These are phyloP conservation scores for Epithemia pelagica DNA, from an alignment of 108 stramenopile genomes.

Conservation along the genomic window DNA sequence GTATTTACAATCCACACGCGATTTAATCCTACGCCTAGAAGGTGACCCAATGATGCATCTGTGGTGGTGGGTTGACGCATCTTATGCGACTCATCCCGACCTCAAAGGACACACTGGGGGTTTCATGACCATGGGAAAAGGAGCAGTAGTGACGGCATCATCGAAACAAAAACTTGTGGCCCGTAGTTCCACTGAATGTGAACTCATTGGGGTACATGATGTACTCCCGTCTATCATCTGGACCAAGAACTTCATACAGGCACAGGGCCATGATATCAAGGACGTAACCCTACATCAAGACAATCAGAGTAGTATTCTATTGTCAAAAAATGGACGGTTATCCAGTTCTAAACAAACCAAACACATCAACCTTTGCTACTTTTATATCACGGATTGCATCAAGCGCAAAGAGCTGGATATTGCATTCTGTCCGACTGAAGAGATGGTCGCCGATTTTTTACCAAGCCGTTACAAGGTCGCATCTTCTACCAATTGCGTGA, in stretches of 20 bases:
- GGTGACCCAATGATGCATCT: constrained; percentile 1
- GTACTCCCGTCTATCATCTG: constrained; percentile 18
- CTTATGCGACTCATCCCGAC: constrained; percentile 32
- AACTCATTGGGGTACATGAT: constrained; percentile 27
- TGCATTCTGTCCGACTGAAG: constrained; percentile 32
- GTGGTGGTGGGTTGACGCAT: constrained; percentile 40
- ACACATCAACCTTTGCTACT: constrained; percentile 27
- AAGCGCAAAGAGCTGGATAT: constrained; percentile 11
- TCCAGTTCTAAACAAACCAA: constrained; percentile 21
- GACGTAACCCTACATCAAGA: constrained; percentile 26
- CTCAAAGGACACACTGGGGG: constrained; percentile 33
- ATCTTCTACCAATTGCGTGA: constrained; percentile 22
- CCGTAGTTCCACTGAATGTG: constrained; percentile 31
- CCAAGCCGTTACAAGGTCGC: constrained; percentile 25
- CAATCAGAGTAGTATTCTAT: constrained; percentile 31
- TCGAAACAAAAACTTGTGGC: constrained; percentile 31
- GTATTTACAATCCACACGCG: constrained; percentile 22
- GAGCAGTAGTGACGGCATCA: constrained; percentile 2
- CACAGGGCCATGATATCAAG: constrained; percentile 21
- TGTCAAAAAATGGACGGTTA: constrained; percentile 22
- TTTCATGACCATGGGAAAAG: constrained; percentile 17
- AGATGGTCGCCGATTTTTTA: constrained; percentile 31
- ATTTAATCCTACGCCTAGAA: constrained; percentile 9
- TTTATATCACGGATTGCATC: constrained; percentile 32
- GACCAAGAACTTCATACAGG: constrained; percentile 23